These are phyloP conservation scores for Penium margaritaceum DNA, from an alignment of 139 green algal species.

Conservation along the genomic window DNA sequence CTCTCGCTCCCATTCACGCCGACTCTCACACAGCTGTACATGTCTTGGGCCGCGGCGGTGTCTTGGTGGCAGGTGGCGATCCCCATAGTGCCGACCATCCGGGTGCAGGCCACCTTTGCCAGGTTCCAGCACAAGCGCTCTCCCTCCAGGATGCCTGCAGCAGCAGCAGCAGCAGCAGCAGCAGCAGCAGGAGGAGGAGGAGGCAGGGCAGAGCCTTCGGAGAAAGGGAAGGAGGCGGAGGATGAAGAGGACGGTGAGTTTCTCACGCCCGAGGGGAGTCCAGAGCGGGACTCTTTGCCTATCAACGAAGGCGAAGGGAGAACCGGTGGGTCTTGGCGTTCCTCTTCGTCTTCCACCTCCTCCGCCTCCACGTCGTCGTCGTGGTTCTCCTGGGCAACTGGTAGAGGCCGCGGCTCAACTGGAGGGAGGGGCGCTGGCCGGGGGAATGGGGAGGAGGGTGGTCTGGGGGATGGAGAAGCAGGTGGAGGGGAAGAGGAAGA, in stretches of 20 bases:
- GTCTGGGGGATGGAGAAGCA: conserved; percentile 8
- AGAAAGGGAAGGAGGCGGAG: background rate
- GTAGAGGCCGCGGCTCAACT: background rate
- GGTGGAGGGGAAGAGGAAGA: conserved; percentile 6
- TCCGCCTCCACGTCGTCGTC: conserved; percentile 9
- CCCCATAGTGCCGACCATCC: conserved; percentile 37
- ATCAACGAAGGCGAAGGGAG: background rate
- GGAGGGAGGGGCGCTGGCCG: background rate
- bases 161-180: background rate
- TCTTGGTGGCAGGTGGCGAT: conserved; percentile 30
- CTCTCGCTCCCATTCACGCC: background rate
- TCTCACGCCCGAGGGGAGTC: conserved; percentile 21
- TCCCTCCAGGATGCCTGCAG: background rate
- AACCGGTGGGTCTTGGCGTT: background rate
- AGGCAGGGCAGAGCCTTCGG: background rate
- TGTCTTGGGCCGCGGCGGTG: background rate
- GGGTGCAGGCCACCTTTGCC: conserved; percentile 30
- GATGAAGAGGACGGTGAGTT: conserved; percentile 27
- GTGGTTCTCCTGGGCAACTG: conserved; percentile 16
- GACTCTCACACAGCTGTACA: background rate
- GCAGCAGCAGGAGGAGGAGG: conserved; percentile 1
- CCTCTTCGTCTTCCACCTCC: background rate
- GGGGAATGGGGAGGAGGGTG: background rate
- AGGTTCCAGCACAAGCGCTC: conserved; percentile 14
- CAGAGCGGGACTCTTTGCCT: conserved; percentile 3